phyloP scores from a whole-genome alignment of 1,284 basidiomycete species.

The Sporisorium scitamineum region DNA sequence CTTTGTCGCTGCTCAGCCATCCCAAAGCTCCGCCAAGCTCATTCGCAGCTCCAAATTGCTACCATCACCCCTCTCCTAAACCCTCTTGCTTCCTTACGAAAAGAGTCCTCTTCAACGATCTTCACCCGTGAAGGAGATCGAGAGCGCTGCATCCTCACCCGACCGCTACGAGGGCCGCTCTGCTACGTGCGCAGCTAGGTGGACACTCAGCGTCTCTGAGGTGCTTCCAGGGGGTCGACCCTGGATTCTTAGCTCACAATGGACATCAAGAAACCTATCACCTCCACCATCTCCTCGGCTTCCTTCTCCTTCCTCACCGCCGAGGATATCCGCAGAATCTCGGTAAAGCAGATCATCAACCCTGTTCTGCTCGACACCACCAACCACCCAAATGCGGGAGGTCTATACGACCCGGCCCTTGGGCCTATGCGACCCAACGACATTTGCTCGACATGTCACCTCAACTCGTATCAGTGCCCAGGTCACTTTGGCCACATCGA shows the following conservation, averaged over 20 bases:
- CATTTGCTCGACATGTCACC: slow-evolving; percentile 92
- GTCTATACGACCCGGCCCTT: slow-evolving; percentile 93
- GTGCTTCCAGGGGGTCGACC: slow-evolving; percentile 31
- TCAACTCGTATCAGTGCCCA: slow-evolving; percentile 92
- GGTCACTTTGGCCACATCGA: slow-evolving; percentile 99
- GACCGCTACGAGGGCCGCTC: slow-evolving; percentile 4
- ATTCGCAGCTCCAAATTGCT: not conserved
- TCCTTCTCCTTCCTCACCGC: slow-evolving; percentile 95
- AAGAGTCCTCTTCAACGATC: not conserved
- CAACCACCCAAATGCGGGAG: slow-evolving; percentile 89
- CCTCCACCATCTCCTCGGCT: slow-evolving; percentile 83
- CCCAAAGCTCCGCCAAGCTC: not conserved
- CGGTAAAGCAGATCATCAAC: slow-evolving; percentile 96
- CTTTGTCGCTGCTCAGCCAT: slow-evolving; percentile 18
- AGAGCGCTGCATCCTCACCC: not conserved
- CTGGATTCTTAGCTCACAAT: slow-evolving; percentile 72
- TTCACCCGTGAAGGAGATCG: not conserved
- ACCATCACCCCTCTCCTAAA: slow-evolving; percentile 5
- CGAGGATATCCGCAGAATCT: slow-evolving; percentile 91
- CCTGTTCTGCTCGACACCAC: slow-evolving; percentile 92
- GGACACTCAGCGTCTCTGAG: slow-evolving; percentile 9
- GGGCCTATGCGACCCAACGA: slow-evolving; percentile 77
- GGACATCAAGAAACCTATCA: slow-evolving; percentile 92
- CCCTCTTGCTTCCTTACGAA: not conserved
- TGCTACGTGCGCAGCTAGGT: slow-evolving; percentile 16